phyloP scores from a whole-genome alignment of 768 basidiomycete genomes.

The Royoungia palumana region DNA sequence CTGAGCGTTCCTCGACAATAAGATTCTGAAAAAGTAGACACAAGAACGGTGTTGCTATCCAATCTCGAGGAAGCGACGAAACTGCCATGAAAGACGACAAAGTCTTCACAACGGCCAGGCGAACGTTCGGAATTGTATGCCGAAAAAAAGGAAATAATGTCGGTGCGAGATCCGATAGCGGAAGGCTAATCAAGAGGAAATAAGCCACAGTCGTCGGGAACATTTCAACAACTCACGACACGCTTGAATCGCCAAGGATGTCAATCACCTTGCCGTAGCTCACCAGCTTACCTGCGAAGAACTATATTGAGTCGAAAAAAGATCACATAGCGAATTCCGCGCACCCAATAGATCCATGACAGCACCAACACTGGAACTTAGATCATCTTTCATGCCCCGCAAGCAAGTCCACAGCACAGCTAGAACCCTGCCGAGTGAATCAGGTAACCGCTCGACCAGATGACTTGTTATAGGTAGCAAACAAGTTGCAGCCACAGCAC shows the following conservation, averaged over 20 bases:
- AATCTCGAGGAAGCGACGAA: constrained; percentile 66
- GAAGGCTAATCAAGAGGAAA: constrained; percentile 46
- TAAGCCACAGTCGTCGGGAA: constrained; percentile 5
- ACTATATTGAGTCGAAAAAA: constrained; percentile 3
- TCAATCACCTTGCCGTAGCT: constrained; percentile 73
- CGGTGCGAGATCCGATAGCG: constrained; percentile 78
- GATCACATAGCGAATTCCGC: constrained; percentile 14
- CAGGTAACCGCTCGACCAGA: constrained; percentile 72
- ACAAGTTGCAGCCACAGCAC: constrained; percentile 91
- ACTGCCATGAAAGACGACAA: constrained; percentile 84
- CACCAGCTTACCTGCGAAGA: constrained; percentile 69
- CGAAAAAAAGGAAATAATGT: constrained; percentile 95
- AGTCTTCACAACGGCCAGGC: constrained; percentile 88
- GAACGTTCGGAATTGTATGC: constrained; percentile 91
- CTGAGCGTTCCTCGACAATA: constrained; percentile 82
- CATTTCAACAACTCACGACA: constrained; percentile 55
- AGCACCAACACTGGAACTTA: constrained; percentile 93
- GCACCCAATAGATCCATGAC: constrained; percentile 97
- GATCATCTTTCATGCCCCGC: constrained; percentile 90
- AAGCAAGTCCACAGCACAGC: constrained; percentile 89
- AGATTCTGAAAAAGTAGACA: constrained; percentile 92
- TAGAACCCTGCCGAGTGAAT: constrained; percentile 69
- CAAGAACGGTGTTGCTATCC: constrained; percentile 76
- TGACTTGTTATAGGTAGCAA: constrained; percentile 82
- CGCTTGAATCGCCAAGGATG: constrained; percentile 62